Conservation (phyloP, 352 stramenopile species). For the Globisporangium apiculatum region DNA sequence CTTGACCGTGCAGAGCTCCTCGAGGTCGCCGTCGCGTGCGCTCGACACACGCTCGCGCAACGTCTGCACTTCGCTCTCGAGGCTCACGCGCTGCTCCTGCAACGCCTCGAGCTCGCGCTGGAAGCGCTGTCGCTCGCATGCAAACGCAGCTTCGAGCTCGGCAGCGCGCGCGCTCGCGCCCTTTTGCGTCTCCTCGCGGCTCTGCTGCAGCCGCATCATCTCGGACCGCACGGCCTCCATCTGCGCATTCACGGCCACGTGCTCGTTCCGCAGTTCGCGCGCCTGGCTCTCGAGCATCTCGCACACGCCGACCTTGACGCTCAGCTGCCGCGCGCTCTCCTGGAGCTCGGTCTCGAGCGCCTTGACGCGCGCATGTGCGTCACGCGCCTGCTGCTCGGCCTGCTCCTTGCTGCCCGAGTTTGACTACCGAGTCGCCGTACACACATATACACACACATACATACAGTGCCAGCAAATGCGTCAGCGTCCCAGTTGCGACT, state of each 20-base stretch:
- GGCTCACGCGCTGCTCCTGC: conserved; percentile 26
- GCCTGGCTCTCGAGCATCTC: conserved; percentile 70
- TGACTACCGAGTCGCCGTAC: conserved; percentile 46
- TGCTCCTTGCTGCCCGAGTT: conserved; percentile 48
- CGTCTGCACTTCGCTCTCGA: conserved; percentile 48
- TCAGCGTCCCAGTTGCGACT: too few species aligned
- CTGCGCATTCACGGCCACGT: conserved; percentile 78
- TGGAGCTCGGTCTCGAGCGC: conserved; percentile 65
- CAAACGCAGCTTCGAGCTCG: conserved; percentile 60
- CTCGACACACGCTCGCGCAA: conserved; percentile 18
- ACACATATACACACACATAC: too few species aligned
- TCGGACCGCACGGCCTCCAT: conserved; percentile 78
- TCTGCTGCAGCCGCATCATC: conserved; percentile 69
- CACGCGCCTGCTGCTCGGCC: conserved; percentile 57
- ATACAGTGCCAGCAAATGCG: too few species aligned
- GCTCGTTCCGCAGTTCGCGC: conserved; percentile 67
- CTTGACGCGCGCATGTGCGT: conserved; percentile 71
- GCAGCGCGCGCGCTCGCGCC: conserved; percentile 60
- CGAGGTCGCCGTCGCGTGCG: conserved; percentile 26
- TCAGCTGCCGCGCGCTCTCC: conserved; percentile 79
- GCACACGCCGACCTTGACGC: conserved; percentile 54
- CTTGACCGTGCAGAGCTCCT: conserved; percentile 48
- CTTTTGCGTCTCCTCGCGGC: conserved; percentile 75
- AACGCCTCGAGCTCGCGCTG: neutral
- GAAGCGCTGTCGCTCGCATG: neutral